Conservation (phyloP, 2,329 filamentous ascomycete genomes). For the Pseudogymnoascus sp. region DNA sequence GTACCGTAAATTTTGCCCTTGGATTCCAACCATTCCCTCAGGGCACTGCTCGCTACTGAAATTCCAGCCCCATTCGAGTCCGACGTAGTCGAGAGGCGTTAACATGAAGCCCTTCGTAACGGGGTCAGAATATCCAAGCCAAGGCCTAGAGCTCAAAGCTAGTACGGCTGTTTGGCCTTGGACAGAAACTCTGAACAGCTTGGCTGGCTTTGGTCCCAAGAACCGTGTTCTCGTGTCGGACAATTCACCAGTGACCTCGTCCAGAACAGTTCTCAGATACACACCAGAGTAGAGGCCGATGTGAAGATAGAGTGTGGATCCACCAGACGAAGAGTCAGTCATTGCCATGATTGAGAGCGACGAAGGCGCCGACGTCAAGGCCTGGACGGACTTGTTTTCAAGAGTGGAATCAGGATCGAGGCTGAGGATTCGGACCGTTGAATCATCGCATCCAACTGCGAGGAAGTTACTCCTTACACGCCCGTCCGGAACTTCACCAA, state of each 20-base stretch:
- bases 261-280: constrained; percentile 87
- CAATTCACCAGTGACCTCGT: constrained; percentile 90
- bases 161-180: constrained; percentile 78
- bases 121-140: constrained; percentile 87
- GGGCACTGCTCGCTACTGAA: constrained; percentile 92
- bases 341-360: constrained; percentile 88
- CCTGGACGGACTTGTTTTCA: constrained; percentile 90
- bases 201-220: constrained; percentile 80
- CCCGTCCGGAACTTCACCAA: constrained; percentile 87
- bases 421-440: constrained; percentile 86
- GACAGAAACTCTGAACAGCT: constrained; percentile 83
- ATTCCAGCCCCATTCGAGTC: constrained; percentile 89
- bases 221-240: constrained; percentile 94
- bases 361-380: constrained; percentile 80
- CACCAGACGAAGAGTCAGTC: constrained; percentile 84
- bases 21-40: constrained; percentile 89
- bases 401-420: constrained; percentile 83
- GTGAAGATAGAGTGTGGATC: constrained; percentile 84
- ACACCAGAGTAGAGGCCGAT: constrained; percentile 94
- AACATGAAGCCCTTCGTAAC: constrained; percentile 83
- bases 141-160: constrained; percentile 85
- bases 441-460: constrained; percentile 93
- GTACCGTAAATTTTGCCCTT: constrained; percentile 79
- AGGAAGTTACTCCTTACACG: constrained; percentile 83
- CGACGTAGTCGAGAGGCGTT: constrained; percentile 80